Base-by-base conservation (phyloP, 148 eudicot genomes). In the Fallopia convolvulus region DNA sequence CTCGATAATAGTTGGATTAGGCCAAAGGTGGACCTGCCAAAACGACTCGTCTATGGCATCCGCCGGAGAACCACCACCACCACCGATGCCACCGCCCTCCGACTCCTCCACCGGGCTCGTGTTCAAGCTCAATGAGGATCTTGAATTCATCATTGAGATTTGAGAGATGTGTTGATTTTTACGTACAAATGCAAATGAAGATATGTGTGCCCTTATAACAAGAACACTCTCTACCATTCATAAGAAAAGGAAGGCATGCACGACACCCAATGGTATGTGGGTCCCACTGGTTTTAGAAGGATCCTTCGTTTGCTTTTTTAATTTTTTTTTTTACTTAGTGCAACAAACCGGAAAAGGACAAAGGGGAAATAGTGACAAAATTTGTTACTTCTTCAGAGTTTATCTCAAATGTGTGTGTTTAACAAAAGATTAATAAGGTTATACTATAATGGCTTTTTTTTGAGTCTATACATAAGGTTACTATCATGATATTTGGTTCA, bases 21-120 rank as follows among this genome's bases (percentile, higher is more conserved):
- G 77, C 77, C 77, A 75, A 2, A 53, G 44, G 10, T 41, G 33
- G 56, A 17, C 12, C 10, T 74, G 39, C 76, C 76, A 74, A 15
- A 44, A 74, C 8, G 56, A 74, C 33, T 44, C 76, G 17, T 68
- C 72, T 26, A 68, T 68, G 46, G 21, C 6, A 46, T 68, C 72
- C 20, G 15, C 10, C 14, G 44, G 44, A 1, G 72, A 33, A 33
- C 44, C 30, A 26, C 30, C 30, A 26, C 30, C 30, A 26, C 30
- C 30, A 26, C 30, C 30, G 30, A 26, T 26, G 30, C 30, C 30
- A 26, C 30, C 21, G 9, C 44, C 72, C 1, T 68, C 72, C 3
- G 44, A 68, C 33, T 36, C 40, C 33, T 36, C 40, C 9, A n/a
- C 72, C 10, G 72, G 72, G 18, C 44, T 68, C 14, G 72, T 17